Conservation (phyloP, 306 rosid species). For the Prunus mume region DNA sequence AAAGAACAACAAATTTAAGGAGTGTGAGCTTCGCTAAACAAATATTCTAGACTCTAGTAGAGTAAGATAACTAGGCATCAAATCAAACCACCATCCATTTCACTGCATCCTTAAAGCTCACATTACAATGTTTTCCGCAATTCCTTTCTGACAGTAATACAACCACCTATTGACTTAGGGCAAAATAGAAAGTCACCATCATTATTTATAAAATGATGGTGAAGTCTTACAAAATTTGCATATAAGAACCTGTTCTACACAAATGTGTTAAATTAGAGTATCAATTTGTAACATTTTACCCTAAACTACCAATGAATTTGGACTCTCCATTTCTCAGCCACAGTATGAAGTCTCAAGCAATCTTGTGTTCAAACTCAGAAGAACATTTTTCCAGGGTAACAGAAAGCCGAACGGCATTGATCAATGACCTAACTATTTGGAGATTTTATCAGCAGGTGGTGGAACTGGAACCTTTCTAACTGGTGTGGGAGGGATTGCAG, state of each 20-base stretch:
- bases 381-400: background rate
- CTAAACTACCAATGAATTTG: background rate
- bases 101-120: background rate
- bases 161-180: background rate
- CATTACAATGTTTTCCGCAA: background rate
- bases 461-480: constrained; percentile 36
- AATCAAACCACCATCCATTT: background rate
- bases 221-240: background rate
- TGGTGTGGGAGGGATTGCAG: constrained; percentile 39
- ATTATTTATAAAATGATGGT: background rate
- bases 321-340: background rate
- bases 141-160: background rate
- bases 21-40: background rate
- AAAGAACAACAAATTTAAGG: background rate
- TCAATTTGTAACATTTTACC: background rate
- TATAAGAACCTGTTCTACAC: background rate
- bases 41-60: too few species aligned
- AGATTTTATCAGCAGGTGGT: constrained; percentile 39
- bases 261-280: background rate
- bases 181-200: background rate
- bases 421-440: constrained; percentile 17
- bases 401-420: background rate
- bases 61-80: too few species aligned
- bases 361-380: background rate
- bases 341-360: background rate